Base-by-base conservation (phyloP, 768 basidiomycete genomes). In the Gloeopeniophorella convolvens region DNA sequence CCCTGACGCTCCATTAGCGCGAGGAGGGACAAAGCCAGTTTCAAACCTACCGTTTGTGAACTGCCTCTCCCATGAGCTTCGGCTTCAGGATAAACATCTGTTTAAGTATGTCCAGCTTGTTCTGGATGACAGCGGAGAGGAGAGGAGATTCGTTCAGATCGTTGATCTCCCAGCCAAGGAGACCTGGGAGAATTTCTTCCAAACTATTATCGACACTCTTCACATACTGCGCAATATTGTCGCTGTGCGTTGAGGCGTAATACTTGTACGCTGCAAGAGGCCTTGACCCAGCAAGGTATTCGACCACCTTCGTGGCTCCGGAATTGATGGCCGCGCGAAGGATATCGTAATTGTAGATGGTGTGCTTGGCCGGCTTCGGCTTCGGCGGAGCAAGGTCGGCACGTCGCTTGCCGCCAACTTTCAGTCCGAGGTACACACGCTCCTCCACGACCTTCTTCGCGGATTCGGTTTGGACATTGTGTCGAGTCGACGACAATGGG, bases 371-470 rank as follows among this genome's bases (percentile, higher is more conserved):
- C 24, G 1, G 27, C 0, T 16, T 28, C 31, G 20, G 47, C 40
- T 12, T 49, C 57, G 1, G 73, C 66, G n/a, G 62, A 54, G 0
- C 75, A 8, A 81, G 67, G 56, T 81, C 79, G 13, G 69, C 67
- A 3, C 77, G 68, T 58, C 82, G 82, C 67, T 79, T 80, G n/a
- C 80, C 80, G 50, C 80, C 77, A 18, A 83, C 77, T 47, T 74
- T 74, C 34, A 84, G 67, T 0, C 82, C 80, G 15, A 81, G 74
- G 56, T 83, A 83, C 0, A 74, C 33, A 13, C 45, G 51, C 28
- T 16, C 41, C 39, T 59, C 64, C 70, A 59, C 72, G 70, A 46
- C 63, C 55, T 54, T 73, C 71, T 54, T 72, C 70, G 33, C 61
- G 52, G 51, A 21, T 59, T 11, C 57, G 48, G 16, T 66, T 63